Percentiles rank a stretch among this genome's conserved stretches.
Evolutionary conservation across 2,329 filamentous ascomycete species (phyloP).

Genomic region (Phaeosphaeria sp.): DNA sequence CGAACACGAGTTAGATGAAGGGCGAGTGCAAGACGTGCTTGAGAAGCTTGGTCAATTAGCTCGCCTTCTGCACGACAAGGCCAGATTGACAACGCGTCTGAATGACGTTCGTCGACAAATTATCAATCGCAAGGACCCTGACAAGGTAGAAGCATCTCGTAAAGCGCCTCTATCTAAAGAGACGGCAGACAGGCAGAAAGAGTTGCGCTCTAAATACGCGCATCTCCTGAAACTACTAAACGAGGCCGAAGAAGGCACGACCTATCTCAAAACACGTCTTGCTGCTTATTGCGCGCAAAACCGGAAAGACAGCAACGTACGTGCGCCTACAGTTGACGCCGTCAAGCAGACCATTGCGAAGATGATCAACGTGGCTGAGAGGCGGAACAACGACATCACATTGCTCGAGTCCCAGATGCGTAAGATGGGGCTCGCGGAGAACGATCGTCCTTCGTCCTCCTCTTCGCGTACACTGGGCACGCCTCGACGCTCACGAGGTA

Average conservation of each 20-base stretch:
- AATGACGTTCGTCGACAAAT: slow-evolving; percentile 81
- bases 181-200: slow-evolving; percentile 81
- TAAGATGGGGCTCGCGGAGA: slow-evolving; percentile 58
- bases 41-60: slow-evolving; percentile 72
- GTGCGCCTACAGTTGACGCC: slow-evolving; percentile 82
- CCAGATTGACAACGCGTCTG: slow-evolving; percentile 72
- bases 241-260: slow-evolving; percentile 80
- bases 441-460: slow-evolving; percentile 31
- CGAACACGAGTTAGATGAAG: slow-evolving; percentile 67
- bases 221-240: slow-evolving; percentile 75
- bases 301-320: slow-evolving; percentile 47
- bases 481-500: slow-evolving; percentile 22
- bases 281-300: slow-evolving; percentile 62
- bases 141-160: slow-evolving; percentile 67
- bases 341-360: slow-evolving; percentile 90
- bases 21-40: slow-evolving; percentile 71
- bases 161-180: slow-evolving; percentile 82
- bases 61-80: slow-evolving; percentile 72
- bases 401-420: slow-evolving; percentile 87
- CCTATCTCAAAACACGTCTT: slow-evolving; percentile 79
- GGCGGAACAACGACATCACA: slow-evolving; percentile 88
- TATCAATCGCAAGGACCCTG: slow-evolving; percentile 70
- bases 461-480: slow-evolving; percentile 24
- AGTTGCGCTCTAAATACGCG: slow-evolving; percentile 78
- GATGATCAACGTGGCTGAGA: slow-evolving; percentile 92